Base-by-base conservation (phyloP, 495 filamentous ascomycete species). In the Peziza echinospora region DNA sequence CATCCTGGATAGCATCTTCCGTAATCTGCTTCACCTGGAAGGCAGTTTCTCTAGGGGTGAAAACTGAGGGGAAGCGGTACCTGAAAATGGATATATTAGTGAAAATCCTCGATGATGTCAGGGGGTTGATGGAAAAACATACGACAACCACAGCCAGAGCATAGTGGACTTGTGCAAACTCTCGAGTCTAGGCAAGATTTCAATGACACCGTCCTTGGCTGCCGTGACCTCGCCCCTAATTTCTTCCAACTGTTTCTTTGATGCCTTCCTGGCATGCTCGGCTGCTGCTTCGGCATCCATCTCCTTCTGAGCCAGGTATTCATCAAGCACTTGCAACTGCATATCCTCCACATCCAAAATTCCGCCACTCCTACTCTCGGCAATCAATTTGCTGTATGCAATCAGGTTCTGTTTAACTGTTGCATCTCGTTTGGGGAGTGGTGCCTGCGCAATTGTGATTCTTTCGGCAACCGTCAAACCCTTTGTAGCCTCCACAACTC, bases 81-180 rank as follows among this genome's bases (percentile, higher is more conserved):
- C 68, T 73, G 19, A 13, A 11, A 43, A 24, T 68, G 60, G 45
- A n/a, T n/a, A n/a, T n/a, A n/a, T 71, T 71, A 3, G 67, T 68
- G 55, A 81, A 79, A 5, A 78, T 62, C 23, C 75, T 72, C n/a
- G 69, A n/a, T n/a, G n/a, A n/a, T n/a, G n/a, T 17, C 30, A 37
- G 13, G 30, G 19, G 13, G 30, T 37, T 11, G 19, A 5, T 6
- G 25, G 42, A 40, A 26, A 24, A 22, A 50, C 48, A 44, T 54
- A 59, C 56, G 56, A 59, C 58, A 96, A 67, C 89, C 89, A 97
- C 6, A 86, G 66, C 53, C 93, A 97, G 17, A 87, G 61, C 17
- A 87, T 79, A 25, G 96, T 62, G 13, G 72, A 65, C 57, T 81
- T 84, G 63, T 97, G 91, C 21, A 96, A 64, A 16, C 52, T 55